Evolutionary conservation across 129 eudicot genomes (phyloP).

Genomic region (Saussurea involucrata): DNA sequence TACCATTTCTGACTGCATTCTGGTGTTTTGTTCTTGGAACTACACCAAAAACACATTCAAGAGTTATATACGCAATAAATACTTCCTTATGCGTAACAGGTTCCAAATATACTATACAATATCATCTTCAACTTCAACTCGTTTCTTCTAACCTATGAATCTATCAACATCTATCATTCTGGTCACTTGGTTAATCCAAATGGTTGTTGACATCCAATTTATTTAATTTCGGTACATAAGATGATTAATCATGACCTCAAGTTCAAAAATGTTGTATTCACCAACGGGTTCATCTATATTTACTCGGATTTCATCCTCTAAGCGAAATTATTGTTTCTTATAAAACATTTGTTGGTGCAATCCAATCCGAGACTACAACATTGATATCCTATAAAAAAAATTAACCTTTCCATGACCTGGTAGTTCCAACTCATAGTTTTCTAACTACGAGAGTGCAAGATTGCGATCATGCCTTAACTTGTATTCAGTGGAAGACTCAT

Average conservation of each 20-base stretch:
- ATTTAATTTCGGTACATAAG: neutral
- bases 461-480: too few relatives aligned
- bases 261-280: too few relatives aligned
- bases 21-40: neutral
- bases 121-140: neutral
- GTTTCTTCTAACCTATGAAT: neutral
- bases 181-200: neutral
- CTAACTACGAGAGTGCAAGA: neutral
- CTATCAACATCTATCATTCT: neutral
- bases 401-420: neutral
- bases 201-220: neutral
- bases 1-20: neutral
- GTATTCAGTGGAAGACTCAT: too few relatives aligned
- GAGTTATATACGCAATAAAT: neutral
- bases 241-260: too few relatives aligned
- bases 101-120: neutral
- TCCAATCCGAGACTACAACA: neutral
- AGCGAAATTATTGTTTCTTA: too few relatives aligned
- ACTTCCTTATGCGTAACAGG: neutral
- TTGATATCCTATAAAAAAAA: neutral
- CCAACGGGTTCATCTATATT: too few relatives aligned
- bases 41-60: neutral
- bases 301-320: too few relatives aligned
- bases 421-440: neutral
- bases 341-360: too few relatives aligned